These are phyloP conservation scores for Mycena sp. DNA, from an alignment of 1,284 basidiomycete species.

Conservation along the genomic window DNA sequence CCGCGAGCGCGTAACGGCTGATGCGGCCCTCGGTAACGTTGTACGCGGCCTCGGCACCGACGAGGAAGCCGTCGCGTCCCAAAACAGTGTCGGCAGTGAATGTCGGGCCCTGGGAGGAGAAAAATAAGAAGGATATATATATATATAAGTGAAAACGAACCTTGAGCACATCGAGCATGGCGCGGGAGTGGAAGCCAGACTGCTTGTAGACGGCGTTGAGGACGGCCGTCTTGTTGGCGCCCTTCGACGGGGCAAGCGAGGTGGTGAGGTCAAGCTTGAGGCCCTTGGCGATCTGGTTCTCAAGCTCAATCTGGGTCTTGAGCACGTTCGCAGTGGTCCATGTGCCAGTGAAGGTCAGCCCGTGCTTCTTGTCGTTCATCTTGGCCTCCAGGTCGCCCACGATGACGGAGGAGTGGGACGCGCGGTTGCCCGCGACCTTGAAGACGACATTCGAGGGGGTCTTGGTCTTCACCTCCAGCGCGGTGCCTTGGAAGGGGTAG, in stretches of 20 bases:
- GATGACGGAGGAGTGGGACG: slow-evolving; percentile 79
- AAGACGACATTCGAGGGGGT: slow-evolving; percentile 91
- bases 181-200: slow-evolving; percentile 94
- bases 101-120: slow-evolving; percentile 82
- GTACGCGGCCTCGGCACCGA: slow-evolving; percentile 97
- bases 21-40: slow-evolving; percentile 95
- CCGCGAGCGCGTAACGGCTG: slow-evolving; percentile 91
- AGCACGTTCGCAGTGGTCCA: slow-evolving; percentile 97
- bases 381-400: slow-evolving; percentile 92
- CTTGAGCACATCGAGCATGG: slow-evolving; percentile 95
- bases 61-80: slow-evolving; percentile 97
- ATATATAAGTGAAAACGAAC: slow-evolving; percentile 43
- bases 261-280: slow-evolving; percentile 95
- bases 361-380: slow-evolving; percentile 89
- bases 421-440: slow-evolving; percentile 85
- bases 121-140: background rate
- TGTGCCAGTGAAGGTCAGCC: slow-evolving; percentile 89
- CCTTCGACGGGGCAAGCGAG: slow-evolving; percentile 88
- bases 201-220: slow-evolving; percentile 94
- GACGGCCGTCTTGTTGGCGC: slow-evolving; percentile 83
- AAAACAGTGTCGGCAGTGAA: slow-evolving; percentile 97
- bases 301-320: slow-evolving; percentile 93
- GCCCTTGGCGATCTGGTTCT: slow-evolving; percentile 98
- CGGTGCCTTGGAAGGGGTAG: slow-evolving; percentile 85
- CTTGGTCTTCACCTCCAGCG: slow-evolving; percentile 94